Conservation (phyloP, 495 filamentous ascomycete genomes). For the Aspergillus incahuasiensis region DNA sequence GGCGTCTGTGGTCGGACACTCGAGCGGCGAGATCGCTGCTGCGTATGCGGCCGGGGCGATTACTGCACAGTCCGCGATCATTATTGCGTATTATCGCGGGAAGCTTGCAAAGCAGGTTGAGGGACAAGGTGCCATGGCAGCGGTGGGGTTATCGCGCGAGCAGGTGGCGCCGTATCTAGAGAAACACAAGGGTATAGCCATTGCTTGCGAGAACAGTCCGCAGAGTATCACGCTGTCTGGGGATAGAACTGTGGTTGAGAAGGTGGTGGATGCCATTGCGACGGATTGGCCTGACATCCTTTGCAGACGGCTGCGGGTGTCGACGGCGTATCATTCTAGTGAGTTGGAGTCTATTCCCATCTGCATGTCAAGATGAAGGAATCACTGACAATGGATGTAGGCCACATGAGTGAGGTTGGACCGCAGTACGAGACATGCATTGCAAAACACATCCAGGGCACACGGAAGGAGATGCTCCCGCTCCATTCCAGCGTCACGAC, state of each 20-base stretch:
- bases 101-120: conserved; percentile 18
- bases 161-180: conserved; percentile 10
- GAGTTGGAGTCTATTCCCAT: neutral
- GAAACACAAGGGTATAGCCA: neutral
- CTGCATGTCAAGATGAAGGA: neutral
- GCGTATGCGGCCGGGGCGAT: conserved; percentile 17
- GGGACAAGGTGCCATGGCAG: conserved; percentile 24
- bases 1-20: conserved; percentile 18
- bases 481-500: conserved; percentile 32
- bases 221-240: conserved; percentile 25
- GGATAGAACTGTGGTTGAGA: conserved; percentile 30
- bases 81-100: conserved; percentile 28
- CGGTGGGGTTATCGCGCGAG: conserved; percentile 27
- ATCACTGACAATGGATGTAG: too few relatives aligned
- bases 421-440: neutral
- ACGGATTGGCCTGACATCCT: conserved; percentile 12
- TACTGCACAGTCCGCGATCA: conserved; percentile 18
- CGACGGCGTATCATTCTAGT: conserved; percentile 41
- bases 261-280: conserved; percentile 23
- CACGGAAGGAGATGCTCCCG: neutral
- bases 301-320: conserved; percentile 29
- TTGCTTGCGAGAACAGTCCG: conserved; percentile 20
- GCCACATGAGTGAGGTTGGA: conserved; percentile 1
- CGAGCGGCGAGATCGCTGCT: conserved; percentile 21
- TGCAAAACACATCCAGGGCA: conserved; percentile 9